These are phyloP conservation scores for Ceratobasidium sp. DNA, from an alignment of 1,284 basidiomycete species.

Conservation along the genomic window DNA sequence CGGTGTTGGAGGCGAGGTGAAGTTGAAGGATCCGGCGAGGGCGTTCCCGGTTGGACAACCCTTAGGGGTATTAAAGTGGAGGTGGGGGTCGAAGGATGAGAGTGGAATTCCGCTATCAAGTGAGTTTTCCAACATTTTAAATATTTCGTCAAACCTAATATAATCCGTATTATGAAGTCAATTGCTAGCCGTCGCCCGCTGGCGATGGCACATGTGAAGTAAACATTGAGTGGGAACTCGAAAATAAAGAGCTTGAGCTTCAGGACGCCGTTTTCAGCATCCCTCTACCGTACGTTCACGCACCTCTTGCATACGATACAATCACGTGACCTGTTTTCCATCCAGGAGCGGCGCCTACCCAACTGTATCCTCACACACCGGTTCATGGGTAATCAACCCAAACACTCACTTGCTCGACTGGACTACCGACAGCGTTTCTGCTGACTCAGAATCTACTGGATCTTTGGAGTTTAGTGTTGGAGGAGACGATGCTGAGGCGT, in stretches of 20 bases:
- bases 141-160: not conserved
- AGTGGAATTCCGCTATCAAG: slow-evolving; percentile 90
- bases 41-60: slow-evolving; percentile 83
- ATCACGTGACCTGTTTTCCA: slow-evolving; percentile 19
- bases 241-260: slow-evolving; percentile 83
- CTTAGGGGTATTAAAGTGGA: slow-evolving; percentile 93
- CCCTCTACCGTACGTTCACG: slow-evolving; percentile 82
- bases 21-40: slow-evolving; percentile 85
- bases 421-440: slow-evolving; percentile 75
- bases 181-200: slow-evolving; percentile 94
- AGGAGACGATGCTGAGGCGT: slow-evolving; percentile 84
- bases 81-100: slow-evolving; percentile 92
- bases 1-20: slow-evolving; percentile 75
- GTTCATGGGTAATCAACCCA: slow-evolving; percentile 85
- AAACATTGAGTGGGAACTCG: slow-evolving; percentile 97
- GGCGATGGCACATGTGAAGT: slow-evolving; percentile 93
- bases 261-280: slow-evolving; percentile 92
- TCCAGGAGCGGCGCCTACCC: slow-evolving; percentile 82
- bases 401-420: slow-evolving; percentile 86
- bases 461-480: slow-evolving; percentile 89
- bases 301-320: not conserved
- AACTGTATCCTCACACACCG: slow-evolving; percentile 79
- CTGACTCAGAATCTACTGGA: slow-evolving; percentile 72
- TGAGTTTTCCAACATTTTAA: slow-evolving; percentile 61
- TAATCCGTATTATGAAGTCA: slow-evolving; percentile 68